Percentiles rank a stretch among this genome's conserved stretches.
Conservation (phyloP, 2,329 filamentous ascomycete species). For the Davidsoniella eucalypti region DNA sequence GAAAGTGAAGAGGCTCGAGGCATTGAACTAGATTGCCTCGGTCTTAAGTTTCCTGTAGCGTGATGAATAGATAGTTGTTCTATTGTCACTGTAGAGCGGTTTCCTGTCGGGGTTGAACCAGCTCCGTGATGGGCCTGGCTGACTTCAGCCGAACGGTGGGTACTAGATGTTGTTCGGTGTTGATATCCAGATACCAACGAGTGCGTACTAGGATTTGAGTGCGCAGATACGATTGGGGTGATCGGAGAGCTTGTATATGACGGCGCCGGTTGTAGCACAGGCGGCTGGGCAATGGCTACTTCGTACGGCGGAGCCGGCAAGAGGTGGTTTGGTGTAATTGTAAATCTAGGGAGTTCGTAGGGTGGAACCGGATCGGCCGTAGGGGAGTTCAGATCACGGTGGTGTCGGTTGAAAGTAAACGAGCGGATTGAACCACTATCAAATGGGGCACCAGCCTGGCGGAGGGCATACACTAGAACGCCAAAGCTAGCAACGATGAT, state of each 20-base stretch:
- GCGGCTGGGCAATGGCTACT: not conserved
- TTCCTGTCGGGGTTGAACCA: too few species aligned
- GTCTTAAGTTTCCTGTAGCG: too few species aligned
- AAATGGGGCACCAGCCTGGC: not conserved
- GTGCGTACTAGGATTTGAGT: not conserved
- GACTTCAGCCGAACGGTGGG: too few species aligned
- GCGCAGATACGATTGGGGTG: not conserved
- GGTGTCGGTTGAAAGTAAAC: not conserved
- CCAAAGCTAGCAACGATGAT: constrained; percentile 10
- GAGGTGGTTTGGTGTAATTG: not conserved
- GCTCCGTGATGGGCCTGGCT: too few species aligned
- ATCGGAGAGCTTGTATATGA: not conserved
- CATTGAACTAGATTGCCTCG: too few species aligned
- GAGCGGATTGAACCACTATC: not conserved
- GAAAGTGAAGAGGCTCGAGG: too few species aligned
- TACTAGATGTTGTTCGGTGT: too few species aligned
- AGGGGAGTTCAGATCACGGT: constrained; percentile 1
- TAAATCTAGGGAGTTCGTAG: constrained; percentile 8
- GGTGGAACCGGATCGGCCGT: constrained; percentile 11
- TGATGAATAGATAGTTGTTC: too few species aligned
- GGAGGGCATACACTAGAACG: constrained; percentile 9
- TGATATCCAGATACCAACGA: not conserved
- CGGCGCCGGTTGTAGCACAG: not conserved
- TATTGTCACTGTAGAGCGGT: too few species aligned
- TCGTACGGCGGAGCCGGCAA: not conserved